Evolutionary conservation across 257 asterid species (phyloP), one percentile per base, ranked within the genome.

Genomic region (Nicotiana attenuata): DNA sequence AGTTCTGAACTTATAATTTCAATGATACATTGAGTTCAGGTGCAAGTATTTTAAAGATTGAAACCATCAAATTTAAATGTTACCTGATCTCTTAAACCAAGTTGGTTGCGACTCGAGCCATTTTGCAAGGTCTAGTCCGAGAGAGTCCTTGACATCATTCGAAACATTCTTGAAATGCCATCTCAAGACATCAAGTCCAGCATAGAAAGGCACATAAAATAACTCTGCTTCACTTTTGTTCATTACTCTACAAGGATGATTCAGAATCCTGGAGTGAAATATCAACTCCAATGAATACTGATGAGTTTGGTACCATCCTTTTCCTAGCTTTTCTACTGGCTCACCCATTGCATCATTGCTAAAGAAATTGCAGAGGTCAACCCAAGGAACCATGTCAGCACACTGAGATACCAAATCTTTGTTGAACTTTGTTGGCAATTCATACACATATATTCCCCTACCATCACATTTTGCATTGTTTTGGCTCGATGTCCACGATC

Each of bases 211-310:
- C 3, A 93, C 97, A 26, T 90, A 91, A 67, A 93, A 90, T 5
- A 93, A 83, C 83, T 76, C 85, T 11, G 97, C 95, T 33, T 86
- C 83, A 19, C 82, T 84, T 35, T 61, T 83, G 65, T 88, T 76
- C 67, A 81, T 76, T 45, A 91, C 94, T 82, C 95, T 89, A 66
- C 97, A 92, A 11, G 92, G 92, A 87, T 93, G 97, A 33, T 87
- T 91, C 63, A 88, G 55, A 64, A 87, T 81, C 15, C 91, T 89
- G 1, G 90, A 79, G 22, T 91, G 97, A 81, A 92, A 89, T 19
- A 93, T 91, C 65, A 91, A 93, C 88, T 93, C 97, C 87, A 92
- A 45, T 61, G 93, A 82, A 83, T 93, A 93, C 69, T 93, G 95
- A 80, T 92, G 97, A 31, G 95, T 91, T 80, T 90, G 59, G 80